Base-by-base conservation (phyloP, 768 basidiomycete species). In the Auricularia cornea region DNA sequence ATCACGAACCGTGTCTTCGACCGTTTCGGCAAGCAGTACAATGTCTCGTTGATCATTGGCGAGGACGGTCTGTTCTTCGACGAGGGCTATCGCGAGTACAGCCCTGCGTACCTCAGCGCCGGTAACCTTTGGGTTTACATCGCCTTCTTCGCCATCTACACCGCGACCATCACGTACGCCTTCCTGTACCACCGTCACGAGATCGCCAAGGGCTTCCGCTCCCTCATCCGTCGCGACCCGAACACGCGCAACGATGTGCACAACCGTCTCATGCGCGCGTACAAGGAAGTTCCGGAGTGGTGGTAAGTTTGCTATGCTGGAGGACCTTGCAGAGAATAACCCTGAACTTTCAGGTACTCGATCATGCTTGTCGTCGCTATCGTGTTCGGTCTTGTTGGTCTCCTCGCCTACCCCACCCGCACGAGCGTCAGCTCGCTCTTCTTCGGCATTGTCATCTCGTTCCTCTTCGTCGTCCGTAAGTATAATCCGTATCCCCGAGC, bases 11-110 rank as follows among this genome's bases (percentile, higher is more conserved):
- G 71, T 70, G 66, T 70, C 23, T 96, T 81, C 69, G 92, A 93
- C 72, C 91, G 91, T 72, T 88, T 85, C 3, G 93, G 90, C 12
- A 70, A 71, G 65, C 76, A 77, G 5, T 95, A 92, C 77, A 76
- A 92, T 66, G 74, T 84, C 59, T 75, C 78, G 8, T 76, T 78
- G 8, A 77, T 91, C 63, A 71, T 93, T 67, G 84, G 83, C 59
- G 73, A 87, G 60, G 84, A 87, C 16, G 74, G 73, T 3, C 54
- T 54, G 28, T 60, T 63, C 44, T 63, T 60, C 40, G 23, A 33
- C 23, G 62, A 30, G 16, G 57, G 35, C 11, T 65, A 62, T 40
- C 65, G 70, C 23, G 64, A 48, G 2, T 74, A 63, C 41, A 68
- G 66, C 16, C 66, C 71, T 57, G 66, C 70, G 12, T 71, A 69